A percentile compares a stretch with the other conserved stretches of the same genome.
phyloP scores from a whole-genome alignment of 768 basidiomycete species.

The Crepidotus variabilis region DNA sequence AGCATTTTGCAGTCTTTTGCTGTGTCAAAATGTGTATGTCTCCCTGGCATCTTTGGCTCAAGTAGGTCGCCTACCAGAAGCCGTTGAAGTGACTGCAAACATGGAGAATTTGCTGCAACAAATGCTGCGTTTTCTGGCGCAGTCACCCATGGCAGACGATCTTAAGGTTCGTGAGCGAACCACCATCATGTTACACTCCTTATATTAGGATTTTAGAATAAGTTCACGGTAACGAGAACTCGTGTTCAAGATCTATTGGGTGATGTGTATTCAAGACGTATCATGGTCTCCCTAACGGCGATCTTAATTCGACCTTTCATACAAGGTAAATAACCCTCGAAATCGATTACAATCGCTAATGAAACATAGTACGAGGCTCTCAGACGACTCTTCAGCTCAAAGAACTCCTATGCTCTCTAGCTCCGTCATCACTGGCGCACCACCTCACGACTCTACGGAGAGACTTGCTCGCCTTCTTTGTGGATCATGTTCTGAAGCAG shows the following conservation, averaged over 20 bases:
- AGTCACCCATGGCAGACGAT: slow-evolving; percentile 48
- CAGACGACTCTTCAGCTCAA: slow-evolving; percentile 46
- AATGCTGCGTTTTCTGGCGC: slow-evolving; percentile 47
- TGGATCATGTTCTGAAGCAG: slow-evolving; percentile 56
- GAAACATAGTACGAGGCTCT: slow-evolving; percentile 53
- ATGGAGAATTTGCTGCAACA: slow-evolving; percentile 42
- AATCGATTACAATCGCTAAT: neutral
- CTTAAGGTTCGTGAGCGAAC: slow-evolving; percentile 48
- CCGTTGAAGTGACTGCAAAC: slow-evolving; percentile 40
- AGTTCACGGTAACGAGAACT: slow-evolving; percentile 50
- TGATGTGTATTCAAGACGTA: slow-evolving; percentile 60
- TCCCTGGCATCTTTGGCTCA: slow-evolving; percentile 43
- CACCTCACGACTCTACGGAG: slow-evolving; percentile 62
- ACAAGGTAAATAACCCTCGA: slow-evolving; percentile 27
- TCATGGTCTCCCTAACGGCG: slow-evolving; percentile 46
- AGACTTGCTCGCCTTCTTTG: slow-evolving; percentile 55
- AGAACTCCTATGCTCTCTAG: slow-evolving; percentile 57
- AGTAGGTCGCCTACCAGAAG: slow-evolving; percentile 61
- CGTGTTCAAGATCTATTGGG: slow-evolving; percentile 68
- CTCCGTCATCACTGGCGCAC: slow-evolving; percentile 46
- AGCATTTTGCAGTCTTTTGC: slow-evolving; percentile 51
- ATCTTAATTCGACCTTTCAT: slow-evolving; percentile 49
- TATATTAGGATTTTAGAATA: slow-evolving; percentile 36
- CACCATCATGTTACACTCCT: neutral
- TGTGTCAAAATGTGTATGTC: slow-evolving; percentile 45